Evolutionary conservation across 129 eudicot genomes (phyloP).

Genomic region (Centrapalus pauciflorus): DNA sequence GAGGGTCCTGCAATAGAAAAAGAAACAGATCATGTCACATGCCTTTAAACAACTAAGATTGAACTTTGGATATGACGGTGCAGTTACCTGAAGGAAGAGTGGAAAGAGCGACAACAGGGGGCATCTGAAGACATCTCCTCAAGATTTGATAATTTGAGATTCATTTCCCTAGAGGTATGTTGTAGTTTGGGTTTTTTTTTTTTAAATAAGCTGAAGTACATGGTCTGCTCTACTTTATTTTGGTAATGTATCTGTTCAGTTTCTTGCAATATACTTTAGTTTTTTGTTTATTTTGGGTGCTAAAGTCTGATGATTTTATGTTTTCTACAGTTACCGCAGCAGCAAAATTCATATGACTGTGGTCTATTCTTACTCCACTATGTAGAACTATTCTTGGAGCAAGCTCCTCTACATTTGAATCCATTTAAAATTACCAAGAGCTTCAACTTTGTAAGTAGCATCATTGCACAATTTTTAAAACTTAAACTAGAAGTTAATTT

Average conservation of each 20-base stretch:
- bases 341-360: slow-evolving; percentile 77
- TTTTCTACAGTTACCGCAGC: slow-evolving; percentile 85
- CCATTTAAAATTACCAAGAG: slow-evolving; percentile 51
- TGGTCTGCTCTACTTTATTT: not conserved
- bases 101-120: slow-evolving; percentile 77
- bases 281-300: not conserved
- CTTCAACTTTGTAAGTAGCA: slow-evolving; percentile 58
- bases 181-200: not conserved
- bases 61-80: slow-evolving; percentile 14
- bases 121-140: slow-evolving; percentile 55
- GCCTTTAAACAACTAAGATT: not conserved
- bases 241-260: not conserved
- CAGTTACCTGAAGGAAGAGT: slow-evolving; percentile 94
- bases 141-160: slow-evolving; percentile 66
- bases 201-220: not conserved
- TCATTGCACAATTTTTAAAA: not conserved
- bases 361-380: slow-evolving; percentile 95
- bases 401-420: slow-evolving; percentile 57
- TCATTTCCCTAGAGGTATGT: slow-evolving; percentile 78
- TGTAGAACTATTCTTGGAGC: slow-evolving; percentile 73
- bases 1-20: too few relatives aligned
- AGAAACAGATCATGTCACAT: not conserved
- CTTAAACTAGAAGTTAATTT: not conserved
- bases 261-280: not conserved
- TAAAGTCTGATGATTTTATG: not conserved